Evolutionary conservation across 2,329 filamentous ascomycete genomes (phyloP).

Genomic region (Acephala macrosclerotiorum): DNA sequence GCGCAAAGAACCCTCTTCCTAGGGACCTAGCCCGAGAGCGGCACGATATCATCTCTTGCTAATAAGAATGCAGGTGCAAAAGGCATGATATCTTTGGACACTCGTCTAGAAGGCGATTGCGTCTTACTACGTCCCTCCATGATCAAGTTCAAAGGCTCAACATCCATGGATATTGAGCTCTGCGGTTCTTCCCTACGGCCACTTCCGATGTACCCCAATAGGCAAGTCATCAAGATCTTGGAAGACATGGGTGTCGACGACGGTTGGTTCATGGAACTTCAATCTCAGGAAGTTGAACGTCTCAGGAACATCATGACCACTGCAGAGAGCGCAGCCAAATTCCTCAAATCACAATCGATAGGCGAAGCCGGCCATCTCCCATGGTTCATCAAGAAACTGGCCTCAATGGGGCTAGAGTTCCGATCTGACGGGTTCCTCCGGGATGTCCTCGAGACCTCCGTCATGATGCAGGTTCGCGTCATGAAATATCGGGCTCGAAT

Average conservation of each 20-base stretch:
- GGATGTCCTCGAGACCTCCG: slow-evolving; percentile 70
- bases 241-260: slow-evolving; percentile 74
- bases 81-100: slow-evolving; percentile 78
- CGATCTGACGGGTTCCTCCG: slow-evolving; percentile 73
- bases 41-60: background rate
- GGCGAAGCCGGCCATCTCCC: slow-evolving; percentile 66
- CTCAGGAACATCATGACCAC: slow-evolving; percentile 66
- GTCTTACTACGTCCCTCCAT: slow-evolving; percentile 76
- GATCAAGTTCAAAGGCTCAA: slow-evolving; percentile 74
- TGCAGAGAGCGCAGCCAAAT: slow-evolving; percentile 67
- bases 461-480: slow-evolving; percentile 74
- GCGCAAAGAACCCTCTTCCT: slow-evolving; percentile 34
- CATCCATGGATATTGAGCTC: slow-evolving; percentile 68
- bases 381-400: slow-evolving; percentile 66
- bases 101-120: slow-evolving; percentile 60
- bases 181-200: slow-evolving; percentile 74
- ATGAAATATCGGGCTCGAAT: slow-evolving; percentile 84
- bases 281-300: slow-evolving; percentile 64
- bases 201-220: slow-evolving; percentile 77
- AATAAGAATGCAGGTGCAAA: slow-evolving; percentile 62
- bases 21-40: too few species aligned
- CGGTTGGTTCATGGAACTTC: slow-evolving; percentile 68
- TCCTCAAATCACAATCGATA: slow-evolving; percentile 68
- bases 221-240: slow-evolving; percentile 84
- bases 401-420: slow-evolving; percentile 68